These are phyloP conservation scores for Blastobotrys indianensis DNA, from an alignment of 1,139 yeast genomes.

Conservation along the genomic window DNA sequence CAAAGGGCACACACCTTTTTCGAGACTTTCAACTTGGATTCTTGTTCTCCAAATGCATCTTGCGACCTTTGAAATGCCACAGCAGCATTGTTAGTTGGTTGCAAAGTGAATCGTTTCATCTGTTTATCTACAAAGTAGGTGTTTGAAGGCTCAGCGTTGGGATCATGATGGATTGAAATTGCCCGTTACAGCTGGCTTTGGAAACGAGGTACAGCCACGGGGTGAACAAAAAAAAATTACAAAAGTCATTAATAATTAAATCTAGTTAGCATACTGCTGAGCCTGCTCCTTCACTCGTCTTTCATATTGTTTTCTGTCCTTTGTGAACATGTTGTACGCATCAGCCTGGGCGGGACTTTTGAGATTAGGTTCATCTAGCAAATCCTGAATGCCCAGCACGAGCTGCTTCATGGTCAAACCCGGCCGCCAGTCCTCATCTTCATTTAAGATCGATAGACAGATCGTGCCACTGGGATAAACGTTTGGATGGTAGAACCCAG, in stretches of 20 bases:
- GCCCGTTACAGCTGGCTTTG: too few relatives aligned
- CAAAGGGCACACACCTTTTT: slow-evolving; percentile 17
- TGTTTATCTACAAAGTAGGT: too few relatives aligned
- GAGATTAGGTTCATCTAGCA: slow-evolving; percentile 85
- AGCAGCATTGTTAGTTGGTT: slow-evolving; percentile 1
- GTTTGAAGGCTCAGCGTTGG: too few relatives aligned
- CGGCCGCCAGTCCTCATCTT: slow-evolving; percentile 97
- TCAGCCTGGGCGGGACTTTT: slow-evolving; percentile 97
- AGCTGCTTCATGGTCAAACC: slow-evolving; percentile 90
- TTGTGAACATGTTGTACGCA: slow-evolving; percentile 74
- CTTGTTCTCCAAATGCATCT: slow-evolving; percentile 26
- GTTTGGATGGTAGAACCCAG: slow-evolving; percentile 91
- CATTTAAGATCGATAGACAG: slow-evolving; percentile 87
- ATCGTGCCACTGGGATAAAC: slow-evolving; percentile 96
- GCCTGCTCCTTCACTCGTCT: slow-evolving; percentile 80
- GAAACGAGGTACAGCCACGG: too few relatives aligned
- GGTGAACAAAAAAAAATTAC: too few relatives aligned
- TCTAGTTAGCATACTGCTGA: slow-evolving; percentile 47
- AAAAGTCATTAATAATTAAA: too few relatives aligned
- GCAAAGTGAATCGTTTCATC: neutral
- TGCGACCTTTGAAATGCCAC: slow-evolving; percentile 22
- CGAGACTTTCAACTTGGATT: slow-evolving; percentile 15
- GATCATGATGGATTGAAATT: too few relatives aligned
- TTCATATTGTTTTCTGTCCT: slow-evolving; percentile 60
- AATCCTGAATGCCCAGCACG: slow-evolving; percentile 85